A percentile compares a stretch with the other conserved stretches of the same genome.
These are phyloP conservation scores for Mycotypha africana DNA, from an alignment of 371 early-diverging fungal genomes.

Conservation along the genomic window DNA sequence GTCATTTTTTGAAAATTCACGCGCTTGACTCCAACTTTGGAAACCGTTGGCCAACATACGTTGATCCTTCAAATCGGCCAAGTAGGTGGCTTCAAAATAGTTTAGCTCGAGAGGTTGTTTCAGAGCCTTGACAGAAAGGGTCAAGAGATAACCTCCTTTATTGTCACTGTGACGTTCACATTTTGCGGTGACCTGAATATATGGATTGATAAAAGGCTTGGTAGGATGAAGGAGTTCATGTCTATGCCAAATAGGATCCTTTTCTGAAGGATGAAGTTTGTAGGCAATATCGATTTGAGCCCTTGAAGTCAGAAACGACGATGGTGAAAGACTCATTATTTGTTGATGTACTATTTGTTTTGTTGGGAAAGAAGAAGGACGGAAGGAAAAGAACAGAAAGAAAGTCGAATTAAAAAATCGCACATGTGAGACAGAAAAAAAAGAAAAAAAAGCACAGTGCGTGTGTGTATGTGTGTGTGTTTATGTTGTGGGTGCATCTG, in stretches of 20 bases:
- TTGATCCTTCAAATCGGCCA: constrained; percentile 24
- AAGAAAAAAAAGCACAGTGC: too few relatives aligned
- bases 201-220: constrained; percentile 14
- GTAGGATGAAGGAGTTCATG: constrained; percentile 12
- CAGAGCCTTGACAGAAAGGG: constrained; percentile 16
- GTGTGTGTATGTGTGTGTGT: too few relatives aligned
- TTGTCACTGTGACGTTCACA: constrained; percentile 9
- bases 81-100: constrained; percentile 27
- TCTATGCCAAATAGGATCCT: constrained; percentile 9
- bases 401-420: too few relatives aligned
- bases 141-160: constrained; percentile 15
- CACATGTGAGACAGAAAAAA: too few relatives aligned
- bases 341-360: too few relatives aligned
- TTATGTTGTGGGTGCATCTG: too few relatives aligned
- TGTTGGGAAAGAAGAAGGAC: too few relatives aligned
- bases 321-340: constrained; percentile 17
- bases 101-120: constrained; percentile 21
- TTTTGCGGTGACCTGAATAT: constrained; percentile 11
- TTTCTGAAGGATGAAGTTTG: constrained; percentile 6
- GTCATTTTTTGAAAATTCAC: constrained; percentile 25
- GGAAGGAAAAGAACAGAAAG: too few relatives aligned
- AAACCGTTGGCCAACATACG: constrained; percentile 52
- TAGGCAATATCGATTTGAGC: constrained; percentile 21
- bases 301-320: constrained; percentile 11
- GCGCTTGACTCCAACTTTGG: constrained; percentile 53